These are phyloP conservation scores for Aspergillus aculeatinus DNA, from an alignment of 2,329 filamentous ascomycete species.

Conservation along the genomic window DNA sequence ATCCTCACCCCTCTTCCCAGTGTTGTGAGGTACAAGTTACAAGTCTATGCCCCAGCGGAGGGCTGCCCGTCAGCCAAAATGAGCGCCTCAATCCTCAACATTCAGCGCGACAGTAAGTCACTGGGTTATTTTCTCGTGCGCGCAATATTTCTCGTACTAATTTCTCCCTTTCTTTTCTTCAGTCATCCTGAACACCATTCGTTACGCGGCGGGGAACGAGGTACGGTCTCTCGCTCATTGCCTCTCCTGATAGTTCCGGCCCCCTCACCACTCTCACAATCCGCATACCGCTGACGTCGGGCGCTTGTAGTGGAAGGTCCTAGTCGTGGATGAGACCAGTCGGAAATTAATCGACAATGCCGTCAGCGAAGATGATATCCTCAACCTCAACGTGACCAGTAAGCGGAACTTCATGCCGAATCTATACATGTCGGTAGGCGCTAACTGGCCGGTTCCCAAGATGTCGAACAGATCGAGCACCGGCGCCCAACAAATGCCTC, in stretches of 20 bases:
- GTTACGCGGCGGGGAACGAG: slow-evolving; percentile 75
- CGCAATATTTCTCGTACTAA: neutral
- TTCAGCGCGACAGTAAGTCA: slow-evolving; percentile 71
- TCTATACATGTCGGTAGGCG: slow-evolving; percentile 11
- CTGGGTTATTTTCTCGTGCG: neutral
- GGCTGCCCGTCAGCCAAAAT: slow-evolving; percentile 57
- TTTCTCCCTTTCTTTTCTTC: neutral
- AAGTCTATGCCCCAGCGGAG: slow-evolving; percentile 24
- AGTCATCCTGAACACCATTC: slow-evolving; percentile 74
- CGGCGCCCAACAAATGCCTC: slow-evolving; percentile 76
- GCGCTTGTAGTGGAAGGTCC: slow-evolving; percentile 80
- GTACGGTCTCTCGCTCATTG: slow-evolving; percentile 50
- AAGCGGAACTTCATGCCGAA: slow-evolving; percentile 36
- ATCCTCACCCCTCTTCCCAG: slow-evolving; percentile 7
- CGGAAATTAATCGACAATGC: slow-evolving; percentile 87
- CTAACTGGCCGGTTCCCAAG: slow-evolving; percentile 47
- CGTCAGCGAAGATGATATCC: slow-evolving; percentile 91
- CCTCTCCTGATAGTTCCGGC: slow-evolving; percentile 23
- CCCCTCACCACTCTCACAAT: neutral
- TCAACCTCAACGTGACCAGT: slow-evolving; percentile 96
- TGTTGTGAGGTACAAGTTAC: slow-evolving; percentile 6
- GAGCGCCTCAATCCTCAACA: slow-evolving; percentile 79
- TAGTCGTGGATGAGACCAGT: slow-evolving; percentile 82
- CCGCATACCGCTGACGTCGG: slow-evolving; percentile 27
- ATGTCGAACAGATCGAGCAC: slow-evolving; percentile 92